A percentile compares a stretch with the other conserved stretches of the same genome.
Conservation (phyloP, 768 basidiomycete genomes). For the Termitomyces sp. region DNA sequence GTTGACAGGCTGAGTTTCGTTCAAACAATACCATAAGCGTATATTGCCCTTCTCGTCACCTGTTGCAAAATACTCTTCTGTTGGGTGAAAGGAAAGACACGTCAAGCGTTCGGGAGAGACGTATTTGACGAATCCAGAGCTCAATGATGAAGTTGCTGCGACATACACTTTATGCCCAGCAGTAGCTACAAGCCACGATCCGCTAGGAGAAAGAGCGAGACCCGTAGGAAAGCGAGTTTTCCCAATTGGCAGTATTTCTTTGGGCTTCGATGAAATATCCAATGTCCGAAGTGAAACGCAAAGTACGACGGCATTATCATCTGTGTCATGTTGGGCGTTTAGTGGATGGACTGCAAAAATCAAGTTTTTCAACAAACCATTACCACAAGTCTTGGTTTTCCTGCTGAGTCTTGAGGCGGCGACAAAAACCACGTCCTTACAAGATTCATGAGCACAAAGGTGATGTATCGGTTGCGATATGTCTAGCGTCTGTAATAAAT, state of each 20-base stretch:
- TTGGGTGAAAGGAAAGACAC: conserved; percentile 83
- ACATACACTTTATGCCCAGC: conserved; percentile 79
- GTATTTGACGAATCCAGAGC: conserved; percentile 75
- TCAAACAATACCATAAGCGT: conserved; percentile 89
- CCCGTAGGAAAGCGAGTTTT: conserved; percentile 61
- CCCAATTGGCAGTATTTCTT: conserved; percentile 53
- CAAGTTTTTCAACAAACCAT: conserved; percentile 20
- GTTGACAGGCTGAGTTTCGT: conserved; percentile 46
- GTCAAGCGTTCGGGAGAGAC: conserved; percentile 77
- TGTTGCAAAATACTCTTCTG: conserved; percentile 91
- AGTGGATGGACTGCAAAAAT: neutral
- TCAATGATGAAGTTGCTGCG: conserved; percentile 47
- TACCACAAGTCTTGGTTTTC: conserved; percentile 27
- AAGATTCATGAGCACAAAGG: conserved; percentile 64
- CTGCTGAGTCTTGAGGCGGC: conserved; percentile 50
- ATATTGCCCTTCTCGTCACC: conserved; percentile 85
- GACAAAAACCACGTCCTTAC: conserved; percentile 68
- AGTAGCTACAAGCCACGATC: conserved; percentile 70
- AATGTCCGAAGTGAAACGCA: conserved; percentile 56
- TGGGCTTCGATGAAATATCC: conserved; percentile 37
- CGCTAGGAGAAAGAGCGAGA: conserved; percentile 70
- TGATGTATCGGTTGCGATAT: conserved; percentile 65
- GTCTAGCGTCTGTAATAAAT: conserved; percentile 68
- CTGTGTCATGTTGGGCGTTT: conserved; percentile 19
- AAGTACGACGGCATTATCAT: conserved; percentile 54